Evolutionary conservation across 2,329 filamentous ascomycete genomes (phyloP), one percentile per base, ranked within the genome.

Genomic region (Neofusicoccum umdonicola): DNA sequence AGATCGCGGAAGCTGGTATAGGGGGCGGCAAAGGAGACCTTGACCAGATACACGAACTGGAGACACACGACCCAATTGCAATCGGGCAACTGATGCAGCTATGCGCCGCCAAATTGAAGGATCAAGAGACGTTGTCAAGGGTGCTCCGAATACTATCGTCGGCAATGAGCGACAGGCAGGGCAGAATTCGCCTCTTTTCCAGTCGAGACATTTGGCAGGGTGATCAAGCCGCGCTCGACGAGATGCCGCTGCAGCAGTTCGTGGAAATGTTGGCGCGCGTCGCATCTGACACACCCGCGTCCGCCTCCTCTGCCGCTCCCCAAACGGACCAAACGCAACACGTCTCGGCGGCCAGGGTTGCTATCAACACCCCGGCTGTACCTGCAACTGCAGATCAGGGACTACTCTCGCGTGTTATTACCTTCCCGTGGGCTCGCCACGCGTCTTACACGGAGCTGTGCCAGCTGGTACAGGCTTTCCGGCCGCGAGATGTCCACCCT

Each of bases 351-450:
- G 17, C 19, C 7, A 15, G 34, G 9, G n/a, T 9, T 8, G 50
- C 34, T 19, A 3, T 37, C 50, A 37, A 39, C 50, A 12, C n/a
- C 39, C 13, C 27, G 31, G 22, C 41, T 47, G 42, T 42, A 45
- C 41, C 31, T 60, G 34, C n/a, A 37, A n/a, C 42, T 5, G 56
- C 9, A 12, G 22, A 39, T 15, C 41, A 22, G 9, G 11, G 9
- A 15, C n/a, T n/a, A 9, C 57, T 67, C 19, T 71, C 69, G 9
- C 66, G 63, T 52, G 57, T 47, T 0, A 78, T 78, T 27, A 82
- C 79, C 19, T 97, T 97, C 69, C 91, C 93, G 0, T 97, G 93
- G 72, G 94, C 94, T 0, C 86, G 94, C 0, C 94, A 98, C 75
- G 96, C 94, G 0, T 96, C 92, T 0, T 94, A 95, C 66, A 80